These are phyloP conservation scores for Chamaenerion angustifolium DNA, from an alignment of 345 rosid species.

Conservation along the genomic window DNA sequence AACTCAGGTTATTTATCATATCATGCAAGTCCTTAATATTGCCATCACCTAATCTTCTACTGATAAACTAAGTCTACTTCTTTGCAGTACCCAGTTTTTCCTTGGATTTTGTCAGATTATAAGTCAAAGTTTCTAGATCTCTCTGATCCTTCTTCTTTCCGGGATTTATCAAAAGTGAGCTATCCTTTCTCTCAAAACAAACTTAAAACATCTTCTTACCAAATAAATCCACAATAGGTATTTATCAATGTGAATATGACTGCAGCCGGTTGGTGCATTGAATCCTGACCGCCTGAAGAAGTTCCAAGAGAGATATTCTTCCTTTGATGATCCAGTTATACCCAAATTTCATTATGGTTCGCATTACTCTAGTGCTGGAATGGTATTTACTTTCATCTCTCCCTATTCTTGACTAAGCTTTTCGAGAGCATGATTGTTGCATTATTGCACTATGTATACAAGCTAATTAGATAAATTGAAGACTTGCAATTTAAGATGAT, in stretches of 20 bases:
- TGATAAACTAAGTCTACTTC: constrained; percentile 12
- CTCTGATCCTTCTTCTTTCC: constrained; percentile 67
- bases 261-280: constrained; percentile 96
- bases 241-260: constrained; percentile 7
- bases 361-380: constrained; percentile 95
- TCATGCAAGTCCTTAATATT: neutral
- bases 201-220: neutral
- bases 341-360: constrained; percentile 99
- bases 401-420: no score
- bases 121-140: constrained; percentile 67
- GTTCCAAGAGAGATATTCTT: constrained; percentile 92
- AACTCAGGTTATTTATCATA: constrained; percentile 54
- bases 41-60: neutral
- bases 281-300: constrained; percentile 68
- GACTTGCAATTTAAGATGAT: no score
- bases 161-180: constrained; percentile 92
- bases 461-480: no score
- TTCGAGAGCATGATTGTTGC: no score
- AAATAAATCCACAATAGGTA: neutral
- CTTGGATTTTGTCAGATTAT: constrained; percentile 91
- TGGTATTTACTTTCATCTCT: constrained; percentile 35
- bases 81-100: constrained; percentile 97
- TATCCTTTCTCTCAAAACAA: constrained; percentile 10
- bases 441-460: no score
- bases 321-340: constrained; percentile 94